Base-by-base conservation (phyloP, 1,139 yeast species). In the Wickerhamomyces sp. region DNA sequence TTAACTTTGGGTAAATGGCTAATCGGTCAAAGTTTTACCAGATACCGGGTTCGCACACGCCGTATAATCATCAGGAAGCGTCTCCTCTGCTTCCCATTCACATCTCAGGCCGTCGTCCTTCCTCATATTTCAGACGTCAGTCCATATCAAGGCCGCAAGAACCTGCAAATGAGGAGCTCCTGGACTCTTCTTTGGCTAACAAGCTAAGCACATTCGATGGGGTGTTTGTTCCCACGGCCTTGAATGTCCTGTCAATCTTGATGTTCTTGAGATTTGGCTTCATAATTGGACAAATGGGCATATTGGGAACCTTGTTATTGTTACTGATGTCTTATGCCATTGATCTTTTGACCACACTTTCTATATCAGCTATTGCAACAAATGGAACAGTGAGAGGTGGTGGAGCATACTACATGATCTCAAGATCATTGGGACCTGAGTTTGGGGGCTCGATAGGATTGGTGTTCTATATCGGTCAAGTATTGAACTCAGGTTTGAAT, bases 301-400 rank as follows among this genome's bases (percentile, higher is more conserved):
- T 82, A 2, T 36, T 76, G 15, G 90, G 92, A 3, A 67, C 87
- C 0, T 54, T 84, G 17, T 64, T 74, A 2, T 60, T 84, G 18
- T 60, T 84, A 26, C 38, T 78, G 1, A 58, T 83, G 59, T 81
- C 89, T 31, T 84, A 82, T 54, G 55, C 75, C 16, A 82, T 84
- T 39, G 77, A 84, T 55, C 64, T 80, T 10, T 65, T 84, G 41
- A 84, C 94, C 0, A 83, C 88, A 0, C 58, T 84, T 51, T 81
- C 89, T 29, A 74, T 84, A 43, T 78, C 87, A 46, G 92, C 92
- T 4, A 84, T 84, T 42, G 82, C 89, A 3, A 84, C 94, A 4
- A 84, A 84, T 56, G 94, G 94, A 21, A 82, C 87, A 0, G 92
- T 84, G 12, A 73, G 81, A 54, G 92, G 92, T 20, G 94, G 94